phyloP scores from a whole-genome alignment of 176 grass and related monocot genomes.

The Panicum miliaceum region DNA sequence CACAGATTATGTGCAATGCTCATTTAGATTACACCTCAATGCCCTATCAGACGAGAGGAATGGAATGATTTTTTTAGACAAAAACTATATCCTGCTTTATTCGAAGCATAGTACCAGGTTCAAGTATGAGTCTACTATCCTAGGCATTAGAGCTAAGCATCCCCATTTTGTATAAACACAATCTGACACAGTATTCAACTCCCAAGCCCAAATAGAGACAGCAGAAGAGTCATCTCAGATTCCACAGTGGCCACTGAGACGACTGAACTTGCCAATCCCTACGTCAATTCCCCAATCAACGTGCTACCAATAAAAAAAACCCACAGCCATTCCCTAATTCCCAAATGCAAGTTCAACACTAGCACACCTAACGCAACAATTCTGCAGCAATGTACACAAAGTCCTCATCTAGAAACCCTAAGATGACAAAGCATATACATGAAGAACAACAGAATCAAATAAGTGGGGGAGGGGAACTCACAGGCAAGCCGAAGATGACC shows the following conservation, averaged over 20 bases:
- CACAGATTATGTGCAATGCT: neutral
- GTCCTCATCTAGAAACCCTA: neutral
- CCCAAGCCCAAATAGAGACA: neutral
- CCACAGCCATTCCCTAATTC: neutral
- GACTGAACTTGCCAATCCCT: neutral
- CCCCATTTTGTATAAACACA: neutral
- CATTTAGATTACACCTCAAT: neutral
- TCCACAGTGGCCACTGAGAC: neutral
- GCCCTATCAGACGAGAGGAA: neutral
- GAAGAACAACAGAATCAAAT: neutral
- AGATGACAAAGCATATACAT: neutral
- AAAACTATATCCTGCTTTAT: neutral
- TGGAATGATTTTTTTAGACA: neutral
- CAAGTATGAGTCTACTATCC: neutral
- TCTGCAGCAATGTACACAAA: neutral
- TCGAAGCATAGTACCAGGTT: neutral
- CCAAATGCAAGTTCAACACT: neutral
- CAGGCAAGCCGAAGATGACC: slow-evolving; percentile 91
- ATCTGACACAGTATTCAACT: neutral
- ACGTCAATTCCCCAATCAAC: neutral
- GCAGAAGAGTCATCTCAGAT: slow-evolving; percentile 3
- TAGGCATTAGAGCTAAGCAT: neutral
- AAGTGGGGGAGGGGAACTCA: slow-evolving; percentile 42
- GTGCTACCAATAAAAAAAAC: neutral
- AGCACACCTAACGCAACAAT: neutral